Evolutionary conservation across 192 early-diverging fungal genomes (phyloP), one percentile per base, ranked within the genome.

Genomic region (Coemansia guatemalensis): DNA sequence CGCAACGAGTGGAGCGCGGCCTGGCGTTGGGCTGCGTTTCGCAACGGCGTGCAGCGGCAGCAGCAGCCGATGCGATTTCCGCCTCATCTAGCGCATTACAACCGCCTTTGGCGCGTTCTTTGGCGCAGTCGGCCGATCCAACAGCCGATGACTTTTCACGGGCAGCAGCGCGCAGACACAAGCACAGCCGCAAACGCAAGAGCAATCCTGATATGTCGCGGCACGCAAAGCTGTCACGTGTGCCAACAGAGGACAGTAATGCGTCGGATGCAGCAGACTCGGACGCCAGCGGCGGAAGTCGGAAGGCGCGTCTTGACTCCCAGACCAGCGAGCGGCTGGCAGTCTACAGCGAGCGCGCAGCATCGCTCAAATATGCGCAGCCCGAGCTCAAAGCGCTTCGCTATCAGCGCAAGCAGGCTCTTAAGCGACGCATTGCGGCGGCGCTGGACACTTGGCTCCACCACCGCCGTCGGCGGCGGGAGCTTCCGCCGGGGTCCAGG

Each of bases 181-280:
- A 24, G 23, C 62, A 69, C 39, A 69, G 77, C 32, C 71, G 77
- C 17, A 80, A 80, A 41, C 71, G 77, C 56, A 80, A 80, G 65
- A 80, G 77, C 65, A 80, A 71, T 8, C 77, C 77, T 1, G 77
- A 80, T n/a, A 74, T 74, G 71, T 63, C 68, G 41, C 77, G 77
- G 9, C 61, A 67, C 14, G 61, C 77, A 20, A 80, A 80, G 54
- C 65, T 62, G 17, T 80, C 77, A 18, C 71, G 77, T 3, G 72
- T 80, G 17, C 77, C 77, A 9, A 61, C 71, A 1, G 68, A 56
- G 0, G 50, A 50, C 48, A 57, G 52, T 54, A 29, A 51, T 22
- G 69, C 32, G 12, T 18, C 8, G 0, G 12, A 32, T 33, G 29
- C 14, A 8, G 54, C 29, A 3, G 23, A 24, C 55, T 48, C 50